Evolutionary conservation across 2,329 filamentous ascomycete species (phyloP).

Genomic region (Fusarium irregulare): DNA sequence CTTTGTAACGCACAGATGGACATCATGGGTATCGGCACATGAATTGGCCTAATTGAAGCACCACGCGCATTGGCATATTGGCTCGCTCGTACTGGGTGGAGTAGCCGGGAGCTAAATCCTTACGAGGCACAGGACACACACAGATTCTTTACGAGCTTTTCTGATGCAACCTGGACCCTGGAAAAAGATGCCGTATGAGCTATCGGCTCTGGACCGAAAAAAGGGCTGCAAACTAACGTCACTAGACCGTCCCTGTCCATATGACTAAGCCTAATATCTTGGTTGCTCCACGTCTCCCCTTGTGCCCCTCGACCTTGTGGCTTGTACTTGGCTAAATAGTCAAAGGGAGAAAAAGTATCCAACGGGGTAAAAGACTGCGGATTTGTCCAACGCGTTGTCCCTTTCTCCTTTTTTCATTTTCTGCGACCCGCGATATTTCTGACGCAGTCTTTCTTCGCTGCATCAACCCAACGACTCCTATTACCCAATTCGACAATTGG

Average conservation of each 20-base stretch:
- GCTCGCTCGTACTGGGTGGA: constrained; percentile 7
- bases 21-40: neutral
- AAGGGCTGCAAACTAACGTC: constrained; percentile 21
- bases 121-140: constrained; percentile 13
- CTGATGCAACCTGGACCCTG: constrained; percentile 19
- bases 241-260: constrained; percentile 12
- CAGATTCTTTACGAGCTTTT: constrained; percentile 25
- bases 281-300: constrained; percentile 39
- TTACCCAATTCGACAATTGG: constrained; percentile 18
- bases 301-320: constrained; percentile 38
- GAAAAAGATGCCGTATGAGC: constrained; percentile 11
- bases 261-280: constrained; percentile 34
- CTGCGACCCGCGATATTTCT: neutral
- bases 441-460: constrained; percentile 1
- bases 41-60: neutral
- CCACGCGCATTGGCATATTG: neutral
- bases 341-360: constrained; percentile 37
- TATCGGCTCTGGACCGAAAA: constrained; percentile 14
- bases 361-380: constrained; percentile 11
- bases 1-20: constrained; percentile 16
- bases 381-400: neutral
- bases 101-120: constrained; percentile 9
- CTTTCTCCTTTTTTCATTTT: constrained; percentile 9
- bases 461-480: constrained; percentile 5
- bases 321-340: constrained; percentile 19